Base-by-base conservation (phyloP, 2,329 filamentous ascomycete species). In the Verticillium nonalfalfae region DNA sequence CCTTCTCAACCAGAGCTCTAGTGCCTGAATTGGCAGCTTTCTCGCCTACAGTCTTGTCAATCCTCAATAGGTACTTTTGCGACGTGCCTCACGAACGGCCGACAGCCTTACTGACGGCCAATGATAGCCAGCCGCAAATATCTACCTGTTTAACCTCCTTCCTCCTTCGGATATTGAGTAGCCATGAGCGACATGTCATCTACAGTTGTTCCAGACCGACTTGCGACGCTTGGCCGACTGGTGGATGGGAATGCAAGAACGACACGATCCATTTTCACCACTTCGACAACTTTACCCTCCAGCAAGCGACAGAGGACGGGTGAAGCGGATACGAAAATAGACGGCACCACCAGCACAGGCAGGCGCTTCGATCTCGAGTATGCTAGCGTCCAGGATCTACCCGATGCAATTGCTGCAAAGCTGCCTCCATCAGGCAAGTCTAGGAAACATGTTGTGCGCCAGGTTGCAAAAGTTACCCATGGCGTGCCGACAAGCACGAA, bases 371-470 rank as follows among this genome's bases (percentile, higher is more conserved):
- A 82, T 59, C 81, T 80, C 70, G 93, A 97, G 78, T 97, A 97
- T 75, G 84, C 87, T 68, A 80, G 88, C 70, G 88, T 95, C 26
- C 85, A 87, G 71, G 88, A 90, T 64, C 82, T 97, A 3, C 93
- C 93, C 6, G 85, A 89, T 26, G 85, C 85, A 1, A 82, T 97
- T 21, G 90, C 90, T 39, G 88, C 90, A 26, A 95, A 93, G 72
- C 89, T 93, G 74, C 88, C 64, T 33, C 57, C 57, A 26, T 58
- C 90, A 14, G 85, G 69, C 9, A 73, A 70, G 40, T 67, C 74
- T 58, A 64, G 68, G 2, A 69, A 68, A 31, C 76, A 71, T 65
- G 75, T 71, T 62, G 35, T 58, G 7, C 60, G 57, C 50, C 63
- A 21, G 63, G 63, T 7, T 90, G 87, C 74, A 85, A 87, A 21